These are phyloP conservation scores for Plasmopara muralis DNA, from an alignment of 352 stramenopile genomes.

Conservation along the genomic window DNA sequence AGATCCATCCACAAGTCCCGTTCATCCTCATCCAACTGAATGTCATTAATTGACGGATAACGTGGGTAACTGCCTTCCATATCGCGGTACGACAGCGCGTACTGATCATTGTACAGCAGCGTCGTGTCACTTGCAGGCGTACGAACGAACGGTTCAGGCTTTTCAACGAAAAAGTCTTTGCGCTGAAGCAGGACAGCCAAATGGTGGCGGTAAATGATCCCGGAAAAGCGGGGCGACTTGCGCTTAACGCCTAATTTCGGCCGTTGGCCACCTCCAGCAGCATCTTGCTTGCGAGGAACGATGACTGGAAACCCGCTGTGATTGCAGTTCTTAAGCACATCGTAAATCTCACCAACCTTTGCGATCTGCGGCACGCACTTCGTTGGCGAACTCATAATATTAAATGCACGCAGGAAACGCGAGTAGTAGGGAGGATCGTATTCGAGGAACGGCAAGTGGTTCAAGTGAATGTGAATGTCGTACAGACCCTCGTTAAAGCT, in stretches of 20 bases:
- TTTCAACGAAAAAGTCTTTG: slow-evolving; percentile 82
- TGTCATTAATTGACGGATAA: slow-evolving; percentile 74
- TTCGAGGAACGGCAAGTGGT: slow-evolving; percentile 95
- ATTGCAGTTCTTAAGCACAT: slow-evolving; percentile 58
- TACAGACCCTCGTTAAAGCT: slow-evolving; percentile 98
- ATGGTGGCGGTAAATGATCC: slow-evolving; percentile 74
- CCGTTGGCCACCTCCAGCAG: slow-evolving; percentile 20
- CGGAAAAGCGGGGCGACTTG: slow-evolving; percentile 51
- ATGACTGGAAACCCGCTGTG: slow-evolving; percentile 77
- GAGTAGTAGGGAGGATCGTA: slow-evolving; percentile 87
- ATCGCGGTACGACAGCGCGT: slow-evolving; percentile 77
- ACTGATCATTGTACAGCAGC: slow-evolving; percentile 82
- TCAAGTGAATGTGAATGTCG: slow-evolving; percentile 98
- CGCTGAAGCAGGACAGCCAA: slow-evolving; percentile 73
- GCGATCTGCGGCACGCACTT: slow-evolving; percentile 61
- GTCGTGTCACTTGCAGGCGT: slow-evolving; percentile 71
- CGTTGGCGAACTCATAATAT: slow-evolving; percentile 70
- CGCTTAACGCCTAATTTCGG: slow-evolving; percentile 12
- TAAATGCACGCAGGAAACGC: slow-evolving; percentile 63
- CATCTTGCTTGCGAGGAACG: slow-evolving; percentile 40
- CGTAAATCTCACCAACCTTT: slow-evolving; percentile 75
- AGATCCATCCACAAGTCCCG: slow-evolving; percentile 89
- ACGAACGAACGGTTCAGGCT: slow-evolving; percentile 68
- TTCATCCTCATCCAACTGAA: slow-evolving; percentile 90
- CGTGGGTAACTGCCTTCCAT: slow-evolving; percentile 77